Evolutionary conservation across 257 asterid species (phyloP).

Genomic region (Knoxia roxburghii): DNA sequence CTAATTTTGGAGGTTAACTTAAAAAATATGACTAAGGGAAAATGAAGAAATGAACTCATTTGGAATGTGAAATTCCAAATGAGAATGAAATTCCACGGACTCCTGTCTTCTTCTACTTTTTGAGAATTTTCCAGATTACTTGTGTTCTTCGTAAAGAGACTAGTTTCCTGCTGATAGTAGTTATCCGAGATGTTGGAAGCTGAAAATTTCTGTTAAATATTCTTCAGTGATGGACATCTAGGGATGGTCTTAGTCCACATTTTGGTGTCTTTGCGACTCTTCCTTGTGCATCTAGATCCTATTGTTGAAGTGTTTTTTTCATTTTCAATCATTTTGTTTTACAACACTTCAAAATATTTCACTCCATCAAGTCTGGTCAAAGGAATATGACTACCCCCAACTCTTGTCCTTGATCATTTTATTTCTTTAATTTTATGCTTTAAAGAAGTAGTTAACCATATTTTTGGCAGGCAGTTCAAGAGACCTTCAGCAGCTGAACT

Average conservation of each 20-base stretch:
- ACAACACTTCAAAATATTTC: neutral
- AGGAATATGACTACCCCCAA: neutral
- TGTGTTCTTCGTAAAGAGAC: neutral
- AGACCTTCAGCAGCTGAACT: conserved; percentile 83
- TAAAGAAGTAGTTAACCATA: conserved; percentile 55
- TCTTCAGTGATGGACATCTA: neutral
- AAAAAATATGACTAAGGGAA: neutral
- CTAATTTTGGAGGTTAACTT: neutral
- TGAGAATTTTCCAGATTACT: neutral
- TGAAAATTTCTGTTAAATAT: neutral
- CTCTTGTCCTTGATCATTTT: neutral
- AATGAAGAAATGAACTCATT: neutral
- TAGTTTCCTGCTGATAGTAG: neutral
- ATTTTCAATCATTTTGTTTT: neutral
- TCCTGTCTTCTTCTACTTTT: neutral
- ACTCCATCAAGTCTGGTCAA: neutral
- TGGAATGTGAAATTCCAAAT: neutral
- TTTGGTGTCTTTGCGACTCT: neutral
- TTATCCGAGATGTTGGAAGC: neutral
- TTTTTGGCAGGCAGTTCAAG: conserved; percentile 96
- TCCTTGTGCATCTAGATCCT: neutral
- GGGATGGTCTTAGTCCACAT: neutral
- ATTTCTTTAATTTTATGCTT: conserved; percentile 11
- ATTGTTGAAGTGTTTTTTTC: neutral
- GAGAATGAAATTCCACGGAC: too few species aligned